Evolutionary conservation across 2,329 filamentous ascomycete genomes (phyloP), one percentile per base, ranked within the genome.

Genomic region (Leptographium flavum): DNA sequence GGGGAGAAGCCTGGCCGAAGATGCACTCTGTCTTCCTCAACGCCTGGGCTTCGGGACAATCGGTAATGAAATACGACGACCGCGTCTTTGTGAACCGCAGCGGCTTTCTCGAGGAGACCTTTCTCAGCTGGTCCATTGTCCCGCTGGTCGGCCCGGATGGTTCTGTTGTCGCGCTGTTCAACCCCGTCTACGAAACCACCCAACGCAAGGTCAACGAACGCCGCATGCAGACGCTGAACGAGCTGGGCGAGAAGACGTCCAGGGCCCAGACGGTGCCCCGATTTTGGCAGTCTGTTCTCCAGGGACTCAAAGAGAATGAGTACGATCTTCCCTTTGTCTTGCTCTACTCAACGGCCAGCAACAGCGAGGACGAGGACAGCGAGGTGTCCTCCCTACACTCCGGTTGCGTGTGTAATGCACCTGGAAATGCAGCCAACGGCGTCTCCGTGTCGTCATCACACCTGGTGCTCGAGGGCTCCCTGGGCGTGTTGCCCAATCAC

Each of bases 41-140:
- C 49, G 85, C 84, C 0, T 74, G 72, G 59, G 61, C 73, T 33
- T 81, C 78, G 5, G 86, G 84, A 0, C 79, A 87, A 62, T 81
- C 84, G 1, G 87, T 80, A 0, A 85, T 88, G 81, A 90, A 87
- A 59, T 79, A 88, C 52, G 85, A 92, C 54, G 83, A 90, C 50
- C 77, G 76, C 46, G 66, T 90, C 1, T 87, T 87, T 54, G 71
- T 92, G 28, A 68, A 72, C 39, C 74, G 85, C 8, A 74, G 76
- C 50, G 75, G 78, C 1, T 86, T 74, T 49, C 61, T 86, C 1
- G 83, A 93, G 59, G 85, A 92, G 57, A 79, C 82, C 0, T 90
- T 84, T 57, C 90, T 90, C 58, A 84, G 81, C 13, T 90, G 83
- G 83, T 83, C 79, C 1, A 78, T 90, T 36, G 81, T 90, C 23